Percentiles rank a stretch among this genome's conserved stretches.
Evolutionary conservation across 345 rosid species (phyloP).

Genomic region (Gossypium australe): DNA sequence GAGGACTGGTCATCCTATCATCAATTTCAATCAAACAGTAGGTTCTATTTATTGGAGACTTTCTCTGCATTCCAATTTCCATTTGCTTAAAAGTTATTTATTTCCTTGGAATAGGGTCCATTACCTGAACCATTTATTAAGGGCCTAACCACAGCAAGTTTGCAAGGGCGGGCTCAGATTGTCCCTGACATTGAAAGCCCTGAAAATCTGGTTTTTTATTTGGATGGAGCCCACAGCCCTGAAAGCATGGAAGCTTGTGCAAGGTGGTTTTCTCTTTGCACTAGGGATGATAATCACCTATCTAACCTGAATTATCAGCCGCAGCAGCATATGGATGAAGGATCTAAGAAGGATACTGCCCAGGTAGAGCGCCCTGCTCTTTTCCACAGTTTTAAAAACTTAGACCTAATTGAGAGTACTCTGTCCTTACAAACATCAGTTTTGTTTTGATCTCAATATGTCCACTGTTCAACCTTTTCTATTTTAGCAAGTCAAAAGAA

Average conservation of each 20-base stretch:
- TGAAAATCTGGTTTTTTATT: constrained; percentile 70
- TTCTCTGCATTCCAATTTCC: neutral
- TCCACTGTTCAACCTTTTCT: neutral
- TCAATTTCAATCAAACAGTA: constrained; percentile 51
- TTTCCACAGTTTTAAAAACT: neutral
- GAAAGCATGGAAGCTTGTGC: constrained; percentile 96
- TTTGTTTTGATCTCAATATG: neutral
- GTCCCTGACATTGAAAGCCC: constrained; percentile 43
- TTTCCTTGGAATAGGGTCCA: constrained; percentile 41
- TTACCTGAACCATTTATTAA: constrained; percentile 77
- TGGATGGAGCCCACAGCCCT: constrained; percentile 99
- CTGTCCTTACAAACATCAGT: neutral
- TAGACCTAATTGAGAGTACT: neutral
- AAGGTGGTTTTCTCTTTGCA: constrained; percentile 74
- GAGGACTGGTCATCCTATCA: constrained; percentile 55
- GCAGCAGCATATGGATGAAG: constrained; percentile 19
- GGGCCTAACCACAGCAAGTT: constrained; percentile 72
- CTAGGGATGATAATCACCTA: constrained; percentile 43
- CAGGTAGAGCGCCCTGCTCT: constrained; percentile 41
- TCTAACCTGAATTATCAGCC: constrained; percentile 23
- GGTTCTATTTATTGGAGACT: constrained; percentile 5
- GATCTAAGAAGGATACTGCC: constrained; percentile 32
- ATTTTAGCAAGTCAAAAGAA: neutral
- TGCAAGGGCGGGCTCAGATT: constrained; percentile 95
- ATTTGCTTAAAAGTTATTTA: constrained; percentile 7